Evolutionary conservation across 805 yeast genomes (phyloP).

Genomic region (Suhomyces vadensis): DNA sequence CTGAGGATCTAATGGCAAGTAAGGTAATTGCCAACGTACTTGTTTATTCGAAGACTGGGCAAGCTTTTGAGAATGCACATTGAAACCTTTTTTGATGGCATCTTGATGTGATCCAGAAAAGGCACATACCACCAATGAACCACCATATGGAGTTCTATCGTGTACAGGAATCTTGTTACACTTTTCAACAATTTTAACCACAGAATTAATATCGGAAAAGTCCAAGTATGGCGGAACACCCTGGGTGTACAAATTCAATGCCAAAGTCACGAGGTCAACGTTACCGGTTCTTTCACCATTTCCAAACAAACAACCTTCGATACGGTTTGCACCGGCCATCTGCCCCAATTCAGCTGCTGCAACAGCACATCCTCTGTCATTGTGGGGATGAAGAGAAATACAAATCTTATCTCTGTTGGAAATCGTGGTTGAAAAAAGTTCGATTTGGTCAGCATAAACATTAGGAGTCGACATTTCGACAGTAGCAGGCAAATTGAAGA

Average conservation of each 20-base stretch:
- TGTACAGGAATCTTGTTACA: conserved; percentile 81
- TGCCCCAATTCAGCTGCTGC: conserved; percentile 84
- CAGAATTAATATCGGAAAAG: conserved; percentile 63
- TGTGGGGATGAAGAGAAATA: conserved; percentile 79
- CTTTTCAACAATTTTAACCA: conserved; percentile 72
- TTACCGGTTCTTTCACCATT: conserved; percentile 89
- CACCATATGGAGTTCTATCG: conserved; percentile 81
- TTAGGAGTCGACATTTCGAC: conserved; percentile 83
- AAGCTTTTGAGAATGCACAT: conserved; percentile 42
- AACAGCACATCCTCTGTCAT: conserved; percentile 87
- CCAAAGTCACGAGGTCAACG: conserved; percentile 78
- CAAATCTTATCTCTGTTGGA: conserved; percentile 68
- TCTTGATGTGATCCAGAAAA: conserved; percentile 87
- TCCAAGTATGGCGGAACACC: conserved; percentile 72
- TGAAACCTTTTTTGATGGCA: conserved; percentile 83
- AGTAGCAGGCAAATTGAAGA: conserved; percentile 82
- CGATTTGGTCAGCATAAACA: conserved; percentile 82
- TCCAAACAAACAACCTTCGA: conserved; percentile 83
- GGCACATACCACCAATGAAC: conserved; percentile 79
- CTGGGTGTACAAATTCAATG: conserved; percentile 75
- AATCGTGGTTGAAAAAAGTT: conserved; percentile 63
- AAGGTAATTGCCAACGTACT: conserved; percentile 70
- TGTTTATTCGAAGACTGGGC: conserved; percentile 35
- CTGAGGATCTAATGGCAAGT: conserved; percentile 79
- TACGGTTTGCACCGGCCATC: conserved; percentile 85